Evolutionary conservation across 768 basidiomycete species (phyloP).

Genomic region (Lactarius deliciosus): DNA sequence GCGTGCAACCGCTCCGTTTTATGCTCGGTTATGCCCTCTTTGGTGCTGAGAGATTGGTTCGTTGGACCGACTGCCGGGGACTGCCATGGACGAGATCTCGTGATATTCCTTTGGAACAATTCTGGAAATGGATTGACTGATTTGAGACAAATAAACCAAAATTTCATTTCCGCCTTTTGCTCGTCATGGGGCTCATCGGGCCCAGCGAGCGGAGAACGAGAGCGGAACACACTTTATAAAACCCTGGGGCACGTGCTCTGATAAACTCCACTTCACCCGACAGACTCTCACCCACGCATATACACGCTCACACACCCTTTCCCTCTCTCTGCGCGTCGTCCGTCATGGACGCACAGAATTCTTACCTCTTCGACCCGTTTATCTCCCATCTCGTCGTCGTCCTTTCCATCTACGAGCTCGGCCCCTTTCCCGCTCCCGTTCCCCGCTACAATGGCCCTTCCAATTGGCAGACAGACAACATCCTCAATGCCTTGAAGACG

Average conservation of each 20-base stretch:
- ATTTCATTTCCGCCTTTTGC: slow-evolving; percentile 1
- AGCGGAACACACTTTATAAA: neutral
- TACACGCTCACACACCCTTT: neutral
- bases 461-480: slow-evolving; percentile 27
- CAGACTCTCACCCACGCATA: neutral
- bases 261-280: neutral
- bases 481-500: slow-evolving; percentile 26
- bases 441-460: slow-evolving; percentile 30
- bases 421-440: slow-evolving; percentile 28
- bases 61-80: neutral
- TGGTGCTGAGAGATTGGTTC: neutral
- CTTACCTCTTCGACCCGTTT: slow-evolving; percentile 22
- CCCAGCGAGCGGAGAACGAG: neutral
- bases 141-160: neutral
- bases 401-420: slow-evolving; percentile 30
- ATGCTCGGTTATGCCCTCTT: neutral
- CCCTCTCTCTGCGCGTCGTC: neutral
- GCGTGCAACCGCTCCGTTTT: neutral
- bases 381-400: slow-evolving; percentile 29
- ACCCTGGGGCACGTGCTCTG: neutral
- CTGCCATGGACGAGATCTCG: neutral
- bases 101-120: neutral
- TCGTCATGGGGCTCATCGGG: neutral
- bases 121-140: neutral
- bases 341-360: slow-evolving; percentile 14